Percentiles rank a stretch among this genome's conserved stretches.
These are phyloP conservation scores for Puccinia novopanici DNA, from an alignment of 1,284 basidiomycete species.

Conservation along the genomic window DNA sequence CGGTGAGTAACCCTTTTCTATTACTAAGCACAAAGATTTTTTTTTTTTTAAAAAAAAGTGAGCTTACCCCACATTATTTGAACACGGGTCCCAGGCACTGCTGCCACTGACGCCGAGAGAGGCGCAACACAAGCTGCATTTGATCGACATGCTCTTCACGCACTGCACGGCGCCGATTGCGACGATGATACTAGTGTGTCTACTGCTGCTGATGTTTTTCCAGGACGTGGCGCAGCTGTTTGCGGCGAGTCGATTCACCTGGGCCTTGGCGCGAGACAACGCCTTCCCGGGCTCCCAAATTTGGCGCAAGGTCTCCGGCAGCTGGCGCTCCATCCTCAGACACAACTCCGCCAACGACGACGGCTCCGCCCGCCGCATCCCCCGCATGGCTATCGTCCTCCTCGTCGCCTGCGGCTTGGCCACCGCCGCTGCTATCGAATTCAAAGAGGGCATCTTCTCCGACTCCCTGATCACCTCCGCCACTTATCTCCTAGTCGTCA, in stretches of 20 bases:
- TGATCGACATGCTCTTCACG: conserved; percentile 38
- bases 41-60: not conserved
- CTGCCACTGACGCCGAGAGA: conserved; percentile 19
- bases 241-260: conserved; percentile 46
- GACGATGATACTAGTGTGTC: conserved; percentile 29
- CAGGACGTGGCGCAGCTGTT: conserved; percentile 46
- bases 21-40: not conserved
- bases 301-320: conserved; percentile 40
- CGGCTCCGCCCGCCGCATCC: conserved; percentile 26
- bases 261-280: conserved; percentile 46
- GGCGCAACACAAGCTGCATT: conserved; percentile 16
- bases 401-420: conserved; percentile 38
- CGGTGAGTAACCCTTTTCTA: conserved; percentile 20
- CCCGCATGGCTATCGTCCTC: conserved; percentile 35
- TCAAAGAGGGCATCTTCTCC: conserved; percentile 37
- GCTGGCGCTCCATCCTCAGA: not conserved
- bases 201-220: conserved; percentile 43
- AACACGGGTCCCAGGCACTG: not conserved
- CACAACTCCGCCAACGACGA: not conserved
- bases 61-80: no score
- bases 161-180: conserved; percentile 33
- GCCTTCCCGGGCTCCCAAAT: conserved; percentile 43
- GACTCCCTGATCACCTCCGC: conserved; percentile 46
- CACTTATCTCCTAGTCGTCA: conserved; percentile 42
- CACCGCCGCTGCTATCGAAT: conserved; percentile 17